Conservation (phyloP, 352 stramenopile genomes). For the Pythium angustatum region DNA sequence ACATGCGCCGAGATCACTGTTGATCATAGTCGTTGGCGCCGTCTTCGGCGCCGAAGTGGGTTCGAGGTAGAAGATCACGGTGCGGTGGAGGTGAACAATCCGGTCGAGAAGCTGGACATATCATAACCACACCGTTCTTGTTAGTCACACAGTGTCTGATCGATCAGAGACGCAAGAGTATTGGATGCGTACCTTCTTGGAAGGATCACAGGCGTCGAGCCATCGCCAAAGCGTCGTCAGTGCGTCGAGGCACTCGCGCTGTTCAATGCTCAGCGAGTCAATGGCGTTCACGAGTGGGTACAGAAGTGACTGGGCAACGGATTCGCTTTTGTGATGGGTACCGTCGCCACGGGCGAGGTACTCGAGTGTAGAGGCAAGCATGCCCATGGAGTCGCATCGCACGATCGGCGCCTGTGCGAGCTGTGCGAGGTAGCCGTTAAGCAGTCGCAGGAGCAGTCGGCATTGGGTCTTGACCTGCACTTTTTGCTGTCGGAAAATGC, state of each 20-base stretch:
- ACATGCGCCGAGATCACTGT: slow-evolving; percentile 41
- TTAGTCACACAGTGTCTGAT: not conserved
- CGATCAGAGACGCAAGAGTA: not conserved
- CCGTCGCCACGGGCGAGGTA: slow-evolving; percentile 38
- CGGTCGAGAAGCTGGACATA: slow-evolving; percentile 39
- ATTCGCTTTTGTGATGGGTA: slow-evolving; percentile 24
- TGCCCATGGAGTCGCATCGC: slow-evolving; percentile 44
- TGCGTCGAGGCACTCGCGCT: slow-evolving; percentile 72
- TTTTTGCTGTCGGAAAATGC: slow-evolving; percentile 52
- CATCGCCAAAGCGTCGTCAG: slow-evolving; percentile 57
- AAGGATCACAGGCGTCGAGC: slow-evolving; percentile 38
- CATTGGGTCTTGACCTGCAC: slow-evolving; percentile 36
- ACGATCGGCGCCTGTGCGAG: slow-evolving; percentile 50
- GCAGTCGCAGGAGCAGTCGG: slow-evolving; percentile 41
- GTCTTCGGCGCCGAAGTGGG: not conserved
- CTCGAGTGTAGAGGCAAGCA: slow-evolving; percentile 63
- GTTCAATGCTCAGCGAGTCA: slow-evolving; percentile 64
- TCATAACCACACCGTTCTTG: not conserved
- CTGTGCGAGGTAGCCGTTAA: slow-evolving; percentile 46
- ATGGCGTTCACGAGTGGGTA: slow-evolving; percentile 76
- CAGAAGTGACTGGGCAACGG: slow-evolving; percentile 39
- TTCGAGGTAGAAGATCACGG: slow-evolving; percentile 39
- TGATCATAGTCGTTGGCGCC: not conserved
- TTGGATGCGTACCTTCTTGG: slow-evolving; percentile 44
- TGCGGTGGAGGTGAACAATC: slow-evolving; percentile 43